These are phyloP conservation scores for Alternaria incomplexa DNA, from an alignment of 2,329 filamentous ascomycete species.

Conservation along the genomic window DNA sequence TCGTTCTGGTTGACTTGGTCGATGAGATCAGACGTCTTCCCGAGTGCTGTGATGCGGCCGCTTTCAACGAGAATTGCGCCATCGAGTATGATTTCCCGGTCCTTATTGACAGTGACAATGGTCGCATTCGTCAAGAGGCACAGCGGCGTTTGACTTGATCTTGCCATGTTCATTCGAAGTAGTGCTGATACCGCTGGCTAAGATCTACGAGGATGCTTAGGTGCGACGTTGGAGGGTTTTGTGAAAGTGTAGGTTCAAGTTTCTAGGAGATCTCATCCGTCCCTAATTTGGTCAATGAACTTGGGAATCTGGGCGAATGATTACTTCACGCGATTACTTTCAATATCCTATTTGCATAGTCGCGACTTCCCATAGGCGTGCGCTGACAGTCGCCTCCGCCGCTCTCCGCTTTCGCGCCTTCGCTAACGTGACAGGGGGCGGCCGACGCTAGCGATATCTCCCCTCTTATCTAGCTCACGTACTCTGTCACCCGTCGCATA, in stretches of 20 bases:
- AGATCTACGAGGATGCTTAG: not conserved
- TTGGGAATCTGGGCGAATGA: not conserved
- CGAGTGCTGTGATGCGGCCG: slow-evolving; percentile 53
- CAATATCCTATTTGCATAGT: not conserved
- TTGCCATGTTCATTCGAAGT: not conserved
- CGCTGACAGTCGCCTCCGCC: not conserved
- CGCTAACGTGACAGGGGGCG: slow-evolving; percentile 7
- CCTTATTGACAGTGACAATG: slow-evolving; percentile 59
- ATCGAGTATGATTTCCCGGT: slow-evolving; percentile 54
- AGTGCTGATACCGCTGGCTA: not conserved
- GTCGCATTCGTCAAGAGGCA: slow-evolving; percentile 57
- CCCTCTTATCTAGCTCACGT: slow-evolving; percentile 1
- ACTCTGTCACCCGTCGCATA: not conserved
- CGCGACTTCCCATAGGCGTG: not conserved
- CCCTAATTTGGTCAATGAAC: not conserved
- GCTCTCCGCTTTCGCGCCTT: not conserved
- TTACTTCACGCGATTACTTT: not conserved
- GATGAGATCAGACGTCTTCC: slow-evolving; percentile 46
- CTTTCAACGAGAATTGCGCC: slow-evolving; percentile 54
- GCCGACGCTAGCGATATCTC: slow-evolving; percentile 7
- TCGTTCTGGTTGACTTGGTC: not conserved
- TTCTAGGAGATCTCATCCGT: not conserved
- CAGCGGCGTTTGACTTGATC: not conserved
- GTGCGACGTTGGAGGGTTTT: not conserved
- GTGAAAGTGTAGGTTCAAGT: not conserved